Evolutionary conservation across 805 yeast genomes (phyloP), one percentile per base, ranked within the genome.

Genomic region (Diddensiella caesifluorescens): DNA sequence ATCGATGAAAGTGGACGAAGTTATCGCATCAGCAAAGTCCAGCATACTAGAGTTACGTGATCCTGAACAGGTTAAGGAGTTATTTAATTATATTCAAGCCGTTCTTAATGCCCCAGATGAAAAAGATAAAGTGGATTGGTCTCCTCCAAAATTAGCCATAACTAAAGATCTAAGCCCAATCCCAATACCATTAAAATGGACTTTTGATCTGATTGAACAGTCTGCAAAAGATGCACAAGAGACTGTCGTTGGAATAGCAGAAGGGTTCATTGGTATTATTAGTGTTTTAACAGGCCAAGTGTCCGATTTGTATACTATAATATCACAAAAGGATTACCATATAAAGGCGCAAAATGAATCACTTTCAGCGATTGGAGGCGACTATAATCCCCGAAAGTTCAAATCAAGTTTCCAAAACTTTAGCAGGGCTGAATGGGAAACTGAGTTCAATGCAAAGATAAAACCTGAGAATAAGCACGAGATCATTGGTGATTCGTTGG

Each of bases 281-380:
- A 28, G 30, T 5, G 26, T 39, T 3, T 27, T 48, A 20, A 22
- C 19, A 9, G 15, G 34, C 2, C 39, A 33, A 23, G 30, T 43
- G 4, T n/a, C 16, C 1, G 22, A 29, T n/a, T 39, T 48, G 10
- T 40, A 39, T n/a, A 31, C 34, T 5, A 22, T 35, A 9, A 13
- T 48, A 20, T 16, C 31, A 4, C 31, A 33, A 13, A 48, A 48
- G 28, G 52, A 48, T 26, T 48, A 48, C 25, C 52, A 48, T 38
- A 23, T 48, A 6, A 22, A 27, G 7, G 33, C 34, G 13, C 34
- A 46, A 34, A 32, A 29, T 13, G 41, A 41, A 15, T 29, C 21
- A 21, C 15, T 48, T 23, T 31, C 38, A 15, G 40, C 47, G 21
- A 28, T 39, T 2, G 42, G 37, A n/a, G 38, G 41, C 4, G 32